These are phyloP conservation scores for Trichophaea hybrida DNA, from an alignment of 2,329 filamentous ascomycete species.

Conservation along the genomic window DNA sequence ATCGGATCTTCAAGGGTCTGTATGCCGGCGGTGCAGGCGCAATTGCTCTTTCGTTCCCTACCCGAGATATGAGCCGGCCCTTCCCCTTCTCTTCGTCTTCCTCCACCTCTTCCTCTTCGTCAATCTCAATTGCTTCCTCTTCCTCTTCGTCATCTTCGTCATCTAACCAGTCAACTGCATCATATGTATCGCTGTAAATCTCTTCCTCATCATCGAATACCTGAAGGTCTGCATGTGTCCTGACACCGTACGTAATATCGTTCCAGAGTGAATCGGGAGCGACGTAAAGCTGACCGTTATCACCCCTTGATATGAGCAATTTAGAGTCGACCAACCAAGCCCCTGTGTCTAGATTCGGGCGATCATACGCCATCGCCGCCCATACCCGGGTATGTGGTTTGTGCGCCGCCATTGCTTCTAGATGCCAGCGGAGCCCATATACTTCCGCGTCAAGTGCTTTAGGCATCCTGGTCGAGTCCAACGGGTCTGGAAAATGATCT, in stretches of 20 bases:
- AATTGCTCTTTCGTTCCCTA: neutral
- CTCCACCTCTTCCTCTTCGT: conserved; percentile 19
- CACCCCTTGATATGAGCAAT: neutral
- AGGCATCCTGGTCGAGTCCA: neutral
- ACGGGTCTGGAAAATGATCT: neutral
- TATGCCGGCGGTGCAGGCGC: neutral
- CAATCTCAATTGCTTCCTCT: neutral
- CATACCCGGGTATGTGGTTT: neutral
- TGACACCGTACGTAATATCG: neutral
- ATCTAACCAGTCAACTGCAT: conserved; percentile 8
- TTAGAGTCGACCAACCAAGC: neutral
- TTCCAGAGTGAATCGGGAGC: neutral
- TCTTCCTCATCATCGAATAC: neutral
- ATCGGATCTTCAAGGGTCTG: neutral
- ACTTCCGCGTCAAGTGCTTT: neutral
- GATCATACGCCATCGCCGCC: neutral
- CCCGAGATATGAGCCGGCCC: neutral
- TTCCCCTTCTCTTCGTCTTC: conserved; percentile 11
- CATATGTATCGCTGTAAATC: neutral
- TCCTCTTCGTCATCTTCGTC: conserved; percentile 19
- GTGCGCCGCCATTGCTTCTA: neutral
- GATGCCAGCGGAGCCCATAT: neutral
- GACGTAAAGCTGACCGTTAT: neutral
- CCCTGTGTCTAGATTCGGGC: neutral
- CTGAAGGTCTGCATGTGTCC: neutral